Base-by-base conservation (phyloP, 164 flowering plant genomes). In the Vitis rupestris region DNA sequence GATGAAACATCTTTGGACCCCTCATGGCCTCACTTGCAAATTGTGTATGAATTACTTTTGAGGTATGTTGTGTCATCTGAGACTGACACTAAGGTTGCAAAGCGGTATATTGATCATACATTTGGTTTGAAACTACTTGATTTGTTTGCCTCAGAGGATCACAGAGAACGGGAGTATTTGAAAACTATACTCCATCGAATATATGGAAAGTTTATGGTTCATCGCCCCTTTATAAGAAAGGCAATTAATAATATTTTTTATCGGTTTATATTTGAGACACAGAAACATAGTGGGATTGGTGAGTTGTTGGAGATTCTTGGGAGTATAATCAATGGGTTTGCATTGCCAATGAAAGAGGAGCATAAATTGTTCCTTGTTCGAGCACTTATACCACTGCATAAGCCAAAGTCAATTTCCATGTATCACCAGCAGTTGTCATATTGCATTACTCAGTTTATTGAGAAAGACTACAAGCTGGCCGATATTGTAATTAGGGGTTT, bases 261-360 rank as follows among this genome's bases (percentile, higher is more conserved):
- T 49, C 50, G 74, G 64, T 81, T 78, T 70, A 74, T 81, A 13
- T 76, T 70, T 54, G 82, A 80, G 66, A 74, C 80, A 0, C 71
- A 77, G 74, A 76, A 76, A 59, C 82, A 80, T 55, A 70, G 65
- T 70, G 82, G 82, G n/a, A 71, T 74, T 53, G 75, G 74, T 12
- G 82, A 80, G 68, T 65, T 80, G 30, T 61, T 80, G 74, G 80
- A 77, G 75, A 77, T 80, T 63, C 64, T 80, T 2, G 82, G 80
- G n/a, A 80, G 82, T 65, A 73, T 80, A 19, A 77, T 80, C n/a
- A 80, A 77, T 72, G 82, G 82, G 8, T 81, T 81, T 63, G 84
- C 82, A 3, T 37, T 76, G 76, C 84, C 84, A 11, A 75, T 81
- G 82, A 81, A 76, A 64, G 80, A 81, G 76, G 84, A 81, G 61